phyloP scores from a whole-genome alignment of 1,139 yeast genomes.

The Geotrichum siamense region DNA sequence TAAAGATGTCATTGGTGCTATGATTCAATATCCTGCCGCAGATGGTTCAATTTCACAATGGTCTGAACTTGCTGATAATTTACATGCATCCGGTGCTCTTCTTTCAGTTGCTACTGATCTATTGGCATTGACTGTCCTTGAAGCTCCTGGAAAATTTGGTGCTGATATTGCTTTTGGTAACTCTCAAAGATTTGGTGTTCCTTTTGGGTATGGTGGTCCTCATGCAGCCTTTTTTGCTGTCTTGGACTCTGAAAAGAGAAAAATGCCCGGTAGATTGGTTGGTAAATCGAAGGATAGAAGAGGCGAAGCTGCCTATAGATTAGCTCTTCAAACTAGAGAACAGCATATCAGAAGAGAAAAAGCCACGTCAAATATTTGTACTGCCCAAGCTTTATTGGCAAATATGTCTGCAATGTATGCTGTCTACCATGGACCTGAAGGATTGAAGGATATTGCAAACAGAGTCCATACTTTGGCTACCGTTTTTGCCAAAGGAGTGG shows the following conservation, averaged over 20 bases:
- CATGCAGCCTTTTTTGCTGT: constrained; percentile 98
- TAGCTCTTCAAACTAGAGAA: constrained; percentile 95
- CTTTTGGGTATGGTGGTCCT: constrained; percentile 97
- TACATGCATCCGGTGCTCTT: constrained; percentile 68
- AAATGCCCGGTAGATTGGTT: constrained; percentile 93
- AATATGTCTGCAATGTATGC: constrained; percentile 95
- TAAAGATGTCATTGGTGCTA: constrained; percentile 62
- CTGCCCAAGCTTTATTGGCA: constrained; percentile 94
- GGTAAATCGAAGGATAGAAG: constrained; percentile 90
- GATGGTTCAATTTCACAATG: constrained; percentile 64
- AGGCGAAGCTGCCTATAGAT: constrained; percentile 80
- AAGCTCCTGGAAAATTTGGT: constrained; percentile 77
- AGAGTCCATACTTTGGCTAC: constrained; percentile 74
- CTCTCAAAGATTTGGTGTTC: constrained; percentile 94
- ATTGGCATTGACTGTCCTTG: constrained; percentile 75
- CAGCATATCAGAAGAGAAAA: constrained; percentile 96
- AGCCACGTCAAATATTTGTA: constrained; percentile 96
- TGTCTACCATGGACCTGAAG: constrained; percentile 92
- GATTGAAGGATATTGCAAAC: constrained; percentile 70
- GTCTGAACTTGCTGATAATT: constrained; percentile 49
- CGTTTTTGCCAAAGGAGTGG: constrained; percentile 32
- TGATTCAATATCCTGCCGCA: constrained; percentile 87
- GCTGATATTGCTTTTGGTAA: constrained; percentile 94
- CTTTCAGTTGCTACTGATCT: constrained; percentile 85
- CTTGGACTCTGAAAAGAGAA: constrained; percentile 66